Percentiles rank a stretch among this genome's conserved stretches.
These are phyloP conservation scores for Starmerella asiatica DNA, from an alignment of 805 yeast species.

Conservation along the genomic window DNA sequence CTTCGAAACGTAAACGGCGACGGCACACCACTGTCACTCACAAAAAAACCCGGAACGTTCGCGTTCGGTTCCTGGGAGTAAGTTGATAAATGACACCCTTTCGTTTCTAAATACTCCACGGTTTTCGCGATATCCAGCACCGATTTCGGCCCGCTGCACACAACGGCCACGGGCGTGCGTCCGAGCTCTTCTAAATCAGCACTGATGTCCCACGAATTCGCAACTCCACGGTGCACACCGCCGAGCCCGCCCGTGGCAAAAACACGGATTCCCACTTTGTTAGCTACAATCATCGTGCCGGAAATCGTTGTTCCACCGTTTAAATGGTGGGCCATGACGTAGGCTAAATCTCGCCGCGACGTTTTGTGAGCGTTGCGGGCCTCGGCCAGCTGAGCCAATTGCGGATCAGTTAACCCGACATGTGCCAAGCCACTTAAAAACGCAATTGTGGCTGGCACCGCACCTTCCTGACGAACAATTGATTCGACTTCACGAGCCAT, in stretches of 20 bases:
- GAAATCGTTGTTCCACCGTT: slow-evolving; percentile 87
- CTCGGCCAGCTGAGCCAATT: slow-evolving; percentile 41
- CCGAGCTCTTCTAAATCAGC: slow-evolving; percentile 81
- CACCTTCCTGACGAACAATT: slow-evolving; percentile 47
- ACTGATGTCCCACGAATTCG: slow-evolving; percentile 61
- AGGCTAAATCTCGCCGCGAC: slow-evolving; percentile 68
- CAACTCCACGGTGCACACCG: slow-evolving; percentile 76
- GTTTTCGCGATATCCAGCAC: slow-evolving; percentile 70
- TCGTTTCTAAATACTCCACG: slow-evolving; percentile 76
- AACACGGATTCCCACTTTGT: slow-evolving; percentile 61
- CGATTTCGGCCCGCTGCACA: slow-evolving; percentile 83
- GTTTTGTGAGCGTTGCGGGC: slow-evolving; percentile 38
- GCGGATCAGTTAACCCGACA: slow-evolving; percentile 45
- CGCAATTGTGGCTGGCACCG: slow-evolving; percentile 75
- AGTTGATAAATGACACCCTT: slow-evolving; percentile 78
- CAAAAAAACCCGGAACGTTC: slow-evolving; percentile 66
- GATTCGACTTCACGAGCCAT: slow-evolving; percentile 62
- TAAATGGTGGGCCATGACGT: slow-evolving; percentile 46
- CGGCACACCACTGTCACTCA: slow-evolving; percentile 55
- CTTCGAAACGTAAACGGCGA: slow-evolving; percentile 55
- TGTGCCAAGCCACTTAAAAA: slow-evolving; percentile 57
- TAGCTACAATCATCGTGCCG: slow-evolving; percentile 71
- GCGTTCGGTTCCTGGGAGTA: slow-evolving; percentile 30
- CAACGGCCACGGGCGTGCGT: slow-evolving; percentile 74
- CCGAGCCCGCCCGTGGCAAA: slow-evolving; percentile 93